Evolutionary conservation across 1,139 yeast species (phyloP), one percentile per base, ranked within the genome.

Genomic region (Scheffersomyces segobiensis): DNA sequence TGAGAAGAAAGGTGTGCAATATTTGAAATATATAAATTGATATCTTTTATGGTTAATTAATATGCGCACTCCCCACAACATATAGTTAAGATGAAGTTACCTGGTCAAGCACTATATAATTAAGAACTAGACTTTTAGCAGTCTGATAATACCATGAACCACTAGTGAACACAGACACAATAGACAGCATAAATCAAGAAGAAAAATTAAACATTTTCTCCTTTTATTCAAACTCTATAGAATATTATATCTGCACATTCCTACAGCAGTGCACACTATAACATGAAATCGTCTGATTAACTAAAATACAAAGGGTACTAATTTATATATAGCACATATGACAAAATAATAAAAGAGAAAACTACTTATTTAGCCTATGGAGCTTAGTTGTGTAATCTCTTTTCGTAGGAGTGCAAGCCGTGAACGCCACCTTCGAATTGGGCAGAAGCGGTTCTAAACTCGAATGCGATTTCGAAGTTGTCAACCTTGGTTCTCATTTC

Each of bases 351-450:
- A 53, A 22, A 47, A 21, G 55, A 47, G 42, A 49, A 69, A 68
- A 12, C 17, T 24, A 52, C 51, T 6, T 46, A 21, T 49, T n/a
- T 42, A 50, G 18, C 21, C 18, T 50, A 12, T 42, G 26, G 8
- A 53, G 52, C 54, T 70, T 84, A 91, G 76, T 92, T 92, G 85
- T 92, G 97, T 74, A 95, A 85, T 80, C 97, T 93, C 87, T 95
- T 95, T 81, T 95, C 99, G 76, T 91, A 95, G 62, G 98, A 93
- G 85, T 92, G 93, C 78, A 96, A 86, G 73, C 97, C 95, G 80
- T 92, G 92, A 63, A 95, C 96, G 78, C 98, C 98, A 82, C 99
- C 99, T 82, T 95, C 99, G 67, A 93, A 85, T 85, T 95, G 99
- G 62, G 99, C 98, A 72, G 97, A 91, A 57, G 98, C 97, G 67